Percentiles rank a stretch among this genome's conserved stretches.
Evolutionary conservation across 495 filamentous ascomycete species (phyloP).

Genomic region (Tricharina praecox): DNA sequence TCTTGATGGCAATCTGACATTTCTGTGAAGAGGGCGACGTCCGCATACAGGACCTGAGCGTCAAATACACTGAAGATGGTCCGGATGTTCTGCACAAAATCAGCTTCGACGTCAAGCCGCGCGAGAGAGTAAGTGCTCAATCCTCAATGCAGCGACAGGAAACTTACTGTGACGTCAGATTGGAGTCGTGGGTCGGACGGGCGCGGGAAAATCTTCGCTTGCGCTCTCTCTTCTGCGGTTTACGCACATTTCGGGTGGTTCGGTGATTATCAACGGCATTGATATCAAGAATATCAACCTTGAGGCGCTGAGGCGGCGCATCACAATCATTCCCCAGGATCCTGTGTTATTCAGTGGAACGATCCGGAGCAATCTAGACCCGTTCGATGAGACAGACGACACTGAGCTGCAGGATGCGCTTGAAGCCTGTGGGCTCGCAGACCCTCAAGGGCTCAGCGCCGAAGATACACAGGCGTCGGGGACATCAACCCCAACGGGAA

Average conservation of each 20-base stretch:
- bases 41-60: slow-evolving; percentile 29
- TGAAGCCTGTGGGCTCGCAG: slow-evolving; percentile 17
- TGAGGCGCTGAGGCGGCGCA: slow-evolving; percentile 32
- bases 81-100: slow-evolving; percentile 32
- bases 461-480: background rate
- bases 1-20: too few relatives aligned
- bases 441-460: background rate
- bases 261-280: slow-evolving; percentile 35
- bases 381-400: slow-evolving; percentile 27
- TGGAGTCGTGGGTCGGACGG: slow-evolving; percentile 38
- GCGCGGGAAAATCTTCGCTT: slow-evolving; percentile 32
- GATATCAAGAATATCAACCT: slow-evolving; percentile 35
- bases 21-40: slow-evolving; percentile 31
- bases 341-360: slow-evolving; percentile 39
- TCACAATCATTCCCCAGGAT: slow-evolving; percentile 40
- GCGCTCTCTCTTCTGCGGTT: slow-evolving; percentile 35
- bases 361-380: slow-evolving; percentile 36
- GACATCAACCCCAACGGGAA: slow-evolving; percentile 11
- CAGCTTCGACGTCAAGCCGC: slow-evolving; percentile 28
- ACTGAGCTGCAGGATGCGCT: slow-evolving; percentile 17
- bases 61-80: slow-evolving; percentile 30
- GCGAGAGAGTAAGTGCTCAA: slow-evolving; percentile 23
- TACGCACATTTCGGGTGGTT: slow-evolving; percentile 31
- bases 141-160: too few relatives aligned
- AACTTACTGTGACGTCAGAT: too few relatives aligned